Evolutionary conservation across 345 rosid species (phyloP).

Genomic region (Salix dunnii): DNA sequence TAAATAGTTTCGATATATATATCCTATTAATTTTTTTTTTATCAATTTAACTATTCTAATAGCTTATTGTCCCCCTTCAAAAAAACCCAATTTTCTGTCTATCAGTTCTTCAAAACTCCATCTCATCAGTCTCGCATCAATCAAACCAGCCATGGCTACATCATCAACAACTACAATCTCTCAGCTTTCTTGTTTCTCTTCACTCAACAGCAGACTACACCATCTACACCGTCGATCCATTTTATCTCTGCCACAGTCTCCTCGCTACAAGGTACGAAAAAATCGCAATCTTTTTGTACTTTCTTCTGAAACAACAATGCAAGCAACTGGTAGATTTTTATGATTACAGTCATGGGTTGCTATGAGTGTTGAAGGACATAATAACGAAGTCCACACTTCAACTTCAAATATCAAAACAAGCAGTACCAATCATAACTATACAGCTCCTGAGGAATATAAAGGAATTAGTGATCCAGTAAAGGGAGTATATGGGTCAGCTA

Average conservation of each 20-base stretch:
- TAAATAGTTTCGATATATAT: no score
- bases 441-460: conserved; percentile 33
- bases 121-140: background rate
- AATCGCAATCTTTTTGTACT: background rate
- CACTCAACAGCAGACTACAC: conserved; percentile 44
- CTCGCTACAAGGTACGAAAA: conserved; percentile 45
- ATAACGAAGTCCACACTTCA: conserved; percentile 19
- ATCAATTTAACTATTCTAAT: no score
- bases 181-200: conserved; percentile 61
- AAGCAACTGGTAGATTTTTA: background rate
- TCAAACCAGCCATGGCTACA: conserved; percentile 3
- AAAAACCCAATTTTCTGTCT: background rate
- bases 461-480: conserved; percentile 21
- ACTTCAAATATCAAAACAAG: conserved; percentile 29
- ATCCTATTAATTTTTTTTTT: no score
- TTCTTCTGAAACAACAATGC: background rate
- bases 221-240: conserved; percentile 35
- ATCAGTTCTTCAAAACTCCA: background rate
- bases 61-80: background rate
- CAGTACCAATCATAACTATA: conserved; percentile 22
- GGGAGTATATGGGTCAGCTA: conserved; percentile 51
- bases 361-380: conserved; percentile 48
- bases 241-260: conserved; percentile 4
- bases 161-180: conserved; percentile 39
- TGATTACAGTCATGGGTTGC: conserved; percentile 41